phyloP scores from a whole-genome alignment of 805 yeast species.

The Metschnikowia proteae region DNA sequence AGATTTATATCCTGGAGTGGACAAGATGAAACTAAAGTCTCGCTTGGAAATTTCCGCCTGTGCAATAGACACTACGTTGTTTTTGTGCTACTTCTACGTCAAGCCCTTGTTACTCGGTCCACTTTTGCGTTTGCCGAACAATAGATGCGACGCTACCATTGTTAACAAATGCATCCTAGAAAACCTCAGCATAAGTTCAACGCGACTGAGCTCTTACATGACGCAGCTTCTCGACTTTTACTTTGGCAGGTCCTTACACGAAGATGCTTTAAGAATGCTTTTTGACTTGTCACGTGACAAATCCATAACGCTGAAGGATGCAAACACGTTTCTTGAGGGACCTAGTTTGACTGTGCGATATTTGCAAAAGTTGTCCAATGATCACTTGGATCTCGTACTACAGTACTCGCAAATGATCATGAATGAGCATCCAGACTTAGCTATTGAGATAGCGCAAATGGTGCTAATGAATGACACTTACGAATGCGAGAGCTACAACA shows the following conservation, averaged over 20 bases:
- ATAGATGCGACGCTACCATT: slow-evolving; percentile 62
- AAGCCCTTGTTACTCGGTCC: slow-evolving; percentile 79
- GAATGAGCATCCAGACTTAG: slow-evolving; percentile 17
- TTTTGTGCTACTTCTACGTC: slow-evolving; percentile 66
- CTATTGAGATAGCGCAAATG: slow-evolving; percentile 25
- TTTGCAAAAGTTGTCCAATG: slow-evolving; percentile 50
- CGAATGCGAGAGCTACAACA: slow-evolving; percentile 56
- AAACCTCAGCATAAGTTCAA: slow-evolving; percentile 25
- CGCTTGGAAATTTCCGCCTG: slow-evolving; percentile 32
- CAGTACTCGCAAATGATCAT: slow-evolving; percentile 55
- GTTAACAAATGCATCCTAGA: slow-evolving; percentile 53
- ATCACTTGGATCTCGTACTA: slow-evolving; percentile 51
- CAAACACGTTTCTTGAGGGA: slow-evolving; percentile 29
- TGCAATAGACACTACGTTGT: slow-evolving; percentile 73
- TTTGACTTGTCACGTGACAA: slow-evolving; percentile 22
- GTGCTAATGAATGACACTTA: slow-evolving; percentile 66
- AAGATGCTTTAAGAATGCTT: slow-evolving; percentile 62
- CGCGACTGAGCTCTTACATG: slow-evolving; percentile 37
- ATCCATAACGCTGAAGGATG: slow-evolving; percentile 14
- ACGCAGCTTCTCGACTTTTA: slow-evolving; percentile 78
- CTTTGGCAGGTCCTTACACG: slow-evolving; percentile 57
- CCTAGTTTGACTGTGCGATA: slow-evolving; percentile 51
- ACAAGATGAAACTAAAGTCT: slow-evolving; percentile 18
- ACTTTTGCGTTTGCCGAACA: slow-evolving; percentile 65
- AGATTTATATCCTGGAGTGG: slow-evolving; percentile 38